Base-by-base conservation (phyloP, 768 basidiomycete genomes). In the Tephrocybe sp. region DNA sequence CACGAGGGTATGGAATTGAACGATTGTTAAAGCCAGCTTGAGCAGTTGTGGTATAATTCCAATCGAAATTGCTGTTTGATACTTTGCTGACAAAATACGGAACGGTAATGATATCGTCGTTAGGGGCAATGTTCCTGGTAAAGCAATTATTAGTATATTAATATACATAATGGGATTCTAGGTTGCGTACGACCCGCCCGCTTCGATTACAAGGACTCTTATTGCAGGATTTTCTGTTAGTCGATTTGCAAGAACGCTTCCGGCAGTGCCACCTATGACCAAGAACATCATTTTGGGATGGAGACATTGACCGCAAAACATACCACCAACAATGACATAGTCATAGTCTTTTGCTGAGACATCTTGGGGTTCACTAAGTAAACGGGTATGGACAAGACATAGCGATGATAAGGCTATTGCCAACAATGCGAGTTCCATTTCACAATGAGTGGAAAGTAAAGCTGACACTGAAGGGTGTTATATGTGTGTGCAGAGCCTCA, bases 11-110 rank as follows among this genome's bases (percentile, higher is more conserved):
- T 2, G 57, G 39, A 8, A 65, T 52, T 10, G 54, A 37, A 6
- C 65, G 60, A 20, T 59, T 54, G 15, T 54, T 55, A 0, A 69
- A 55, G 3, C 50, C 59, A 5, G 45, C n/a, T 54, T 72, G 70
- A 1, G 63, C 57, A 10, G 57, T 62, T 12, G 68, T 65, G 3
- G 65, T 65, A 41, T 61, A 69, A 50, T 69, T 69, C 68, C 68
- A 68, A 43, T 65, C 58, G 33, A 58, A 60, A 3, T 39, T 37
- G 7, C 62, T 59, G 11, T 56, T 52, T 1, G 58, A 39, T 14
- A 47, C 41, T 26, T 24, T 43, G 5, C 45, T 43, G 34, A 51
- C 45, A n/a, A 61, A 43, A 25, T 51, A 52, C 15, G 56, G 54
- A 7, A 59, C 55, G 3, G 33, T 11, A 10, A 47, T 48, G 9